phyloP scores from a whole-genome alignment of 2,329 filamentous ascomycete species.

The Hypoxylon sp. region DNA sequence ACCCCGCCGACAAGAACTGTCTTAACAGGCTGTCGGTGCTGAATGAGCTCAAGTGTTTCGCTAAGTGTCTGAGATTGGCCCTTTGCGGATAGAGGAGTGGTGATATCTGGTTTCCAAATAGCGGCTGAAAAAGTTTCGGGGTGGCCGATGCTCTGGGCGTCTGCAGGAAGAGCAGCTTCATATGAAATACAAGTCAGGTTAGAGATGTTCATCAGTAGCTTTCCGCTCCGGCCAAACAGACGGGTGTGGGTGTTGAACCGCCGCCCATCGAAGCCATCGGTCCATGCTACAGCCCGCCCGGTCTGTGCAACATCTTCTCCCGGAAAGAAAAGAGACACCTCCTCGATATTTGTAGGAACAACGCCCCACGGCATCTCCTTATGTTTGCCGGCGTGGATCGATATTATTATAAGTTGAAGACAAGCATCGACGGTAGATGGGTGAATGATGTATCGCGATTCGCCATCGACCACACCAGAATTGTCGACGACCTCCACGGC shows the following conservation, averaged over 20 bases:
- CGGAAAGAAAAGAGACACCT: constrained; percentile 24
- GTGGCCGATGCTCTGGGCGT: not conserved
- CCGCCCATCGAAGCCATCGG: constrained; percentile 36
- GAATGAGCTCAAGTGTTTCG: not conserved
- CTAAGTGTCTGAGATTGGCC: not conserved
- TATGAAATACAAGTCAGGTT: constrained; percentile 42
- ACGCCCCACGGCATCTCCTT: constrained; percentile 50
- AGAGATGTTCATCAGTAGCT: constrained; percentile 41
- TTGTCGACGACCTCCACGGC: constrained; percentile 40
- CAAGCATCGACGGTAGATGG: constrained; percentile 56
- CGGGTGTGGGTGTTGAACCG: constrained; percentile 39
- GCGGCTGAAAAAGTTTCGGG: not conserved
- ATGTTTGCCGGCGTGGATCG: constrained; percentile 49
- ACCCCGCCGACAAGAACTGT: constrained; percentile 8
- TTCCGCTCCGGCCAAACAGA: constrained; percentile 33
- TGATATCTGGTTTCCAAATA: constrained; percentile 33
- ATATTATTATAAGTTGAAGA: constrained; percentile 52
- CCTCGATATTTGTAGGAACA: constrained; percentile 46
- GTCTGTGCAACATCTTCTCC: constrained; percentile 4
- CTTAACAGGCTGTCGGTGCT: constrained; percentile 10
- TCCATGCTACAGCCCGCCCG: constrained; percentile 43
- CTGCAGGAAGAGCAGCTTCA: constrained; percentile 44
- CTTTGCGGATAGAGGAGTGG: not conserved
- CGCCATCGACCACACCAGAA: constrained; percentile 42
- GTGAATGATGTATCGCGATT: constrained; percentile 57